Evolutionary conservation across 1,139 yeast genomes (phyloP).

Genomic region (Suhomyces atakaporum): DNA sequence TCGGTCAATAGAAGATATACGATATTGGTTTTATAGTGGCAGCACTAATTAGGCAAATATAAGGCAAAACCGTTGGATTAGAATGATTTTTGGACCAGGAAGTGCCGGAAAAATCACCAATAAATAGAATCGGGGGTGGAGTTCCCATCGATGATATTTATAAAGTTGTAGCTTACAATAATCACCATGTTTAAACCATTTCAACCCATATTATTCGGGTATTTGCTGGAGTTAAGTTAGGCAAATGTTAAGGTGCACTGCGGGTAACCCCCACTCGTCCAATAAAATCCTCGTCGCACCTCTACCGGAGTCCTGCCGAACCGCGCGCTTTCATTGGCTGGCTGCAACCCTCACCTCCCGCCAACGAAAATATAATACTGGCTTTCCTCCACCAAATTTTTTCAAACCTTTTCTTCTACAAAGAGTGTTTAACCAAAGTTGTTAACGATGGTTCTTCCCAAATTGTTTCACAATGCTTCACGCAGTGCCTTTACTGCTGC

Average conservation of each 20-base stretch:
- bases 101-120: too few species aligned
- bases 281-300: constrained; percentile 14
- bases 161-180: too few species aligned
- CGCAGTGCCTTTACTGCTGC: constrained; percentile 91
- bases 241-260: neutral
- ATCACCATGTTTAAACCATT: too few species aligned
- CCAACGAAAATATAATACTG: constrained; percentile 14
- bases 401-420: constrained; percentile 12
- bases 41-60: too few species aligned
- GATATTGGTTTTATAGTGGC: too few species aligned
- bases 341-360: constrained; percentile 6
- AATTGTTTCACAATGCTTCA: constrained; percentile 87
- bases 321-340: constrained; percentile 14
- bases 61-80: too few species aligned
- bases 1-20: too few species aligned
- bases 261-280: constrained; percentile 15
- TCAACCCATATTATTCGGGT: too few species aligned
- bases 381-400: constrained; percentile 13
- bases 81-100: too few species aligned
- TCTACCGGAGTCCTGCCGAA: constrained; percentile 13
- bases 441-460: constrained; percentile 71
- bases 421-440: constrained; percentile 23
- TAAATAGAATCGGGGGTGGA: too few species aligned
- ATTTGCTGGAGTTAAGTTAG: too few species aligned
- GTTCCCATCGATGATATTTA: too few species aligned